phyloP scores from a whole-genome alignment of 352 stramenopile genomes.

The Pythium dissimile region DNA sequence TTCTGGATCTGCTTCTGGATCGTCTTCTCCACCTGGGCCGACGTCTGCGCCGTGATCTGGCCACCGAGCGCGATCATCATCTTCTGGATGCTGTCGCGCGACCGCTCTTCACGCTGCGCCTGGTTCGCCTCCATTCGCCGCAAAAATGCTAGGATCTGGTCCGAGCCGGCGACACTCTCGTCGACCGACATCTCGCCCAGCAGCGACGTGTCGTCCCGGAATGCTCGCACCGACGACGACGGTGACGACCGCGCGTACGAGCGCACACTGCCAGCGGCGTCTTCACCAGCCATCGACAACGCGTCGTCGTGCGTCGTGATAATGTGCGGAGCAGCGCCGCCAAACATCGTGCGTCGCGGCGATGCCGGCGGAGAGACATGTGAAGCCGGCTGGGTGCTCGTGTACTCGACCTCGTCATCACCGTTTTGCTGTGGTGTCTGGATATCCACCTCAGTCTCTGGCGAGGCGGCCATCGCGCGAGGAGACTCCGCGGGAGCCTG shows the following conservation, averaged over 20 bases:
- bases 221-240: conserved; percentile 74
- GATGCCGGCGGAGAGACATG: conserved; percentile 32
- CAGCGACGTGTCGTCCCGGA: conserved; percentile 70
- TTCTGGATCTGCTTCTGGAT: conserved; percentile 83
- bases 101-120: conserved; percentile 61
- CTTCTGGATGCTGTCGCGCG: conserved; percentile 63
- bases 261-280: conserved; percentile 46
- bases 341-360: conserved; percentile 28
- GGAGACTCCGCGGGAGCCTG: conserved; percentile 67
- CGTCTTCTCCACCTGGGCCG: conserved; percentile 74
- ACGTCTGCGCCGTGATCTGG: conserved; percentile 55
- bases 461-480: conserved; percentile 39
- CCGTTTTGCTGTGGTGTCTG: conserved; percentile 47
- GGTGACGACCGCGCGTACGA: conserved; percentile 74
- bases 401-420: conserved; percentile 35
- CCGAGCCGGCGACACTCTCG: conserved; percentile 50
- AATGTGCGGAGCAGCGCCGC: conserved; percentile 28
- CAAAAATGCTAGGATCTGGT: conserved; percentile 56
- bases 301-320: conserved; percentile 42
- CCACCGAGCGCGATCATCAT: conserved; percentile 55
- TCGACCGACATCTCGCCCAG: conserved; percentile 72
- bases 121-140: conserved; percentile 73
- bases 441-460: conserved; percentile 66
- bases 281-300: conserved; percentile 52
- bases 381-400: conserved; percentile 8